These are phyloP conservation scores for Pseudopithomyces maydicus DNA, from an alignment of 2,329 filamentous ascomycete species.

Conservation along the genomic window DNA sequence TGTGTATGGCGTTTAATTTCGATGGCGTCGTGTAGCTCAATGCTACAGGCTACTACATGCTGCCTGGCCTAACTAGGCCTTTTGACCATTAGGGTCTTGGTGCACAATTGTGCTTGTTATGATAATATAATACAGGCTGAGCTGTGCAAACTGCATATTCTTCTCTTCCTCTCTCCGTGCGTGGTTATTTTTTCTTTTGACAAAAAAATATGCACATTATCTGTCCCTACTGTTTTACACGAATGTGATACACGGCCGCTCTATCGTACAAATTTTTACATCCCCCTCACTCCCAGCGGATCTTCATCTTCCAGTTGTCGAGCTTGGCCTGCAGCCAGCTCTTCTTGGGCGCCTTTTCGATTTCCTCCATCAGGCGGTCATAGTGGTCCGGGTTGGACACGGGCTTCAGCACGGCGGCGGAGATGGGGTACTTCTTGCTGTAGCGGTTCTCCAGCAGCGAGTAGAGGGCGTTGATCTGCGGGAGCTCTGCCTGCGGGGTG, in stretches of 20 bases:
- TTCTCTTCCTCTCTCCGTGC: no score
- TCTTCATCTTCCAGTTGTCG: constrained; percentile 46
- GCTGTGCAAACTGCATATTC: no score
- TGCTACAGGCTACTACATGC: no score
- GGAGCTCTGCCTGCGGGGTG: constrained; percentile 42
- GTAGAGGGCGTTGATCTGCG: constrained; percentile 63
- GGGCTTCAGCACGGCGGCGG: constrained; percentile 35
- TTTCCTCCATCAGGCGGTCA: constrained; percentile 41
- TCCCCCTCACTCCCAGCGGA: constrained; percentile 33
- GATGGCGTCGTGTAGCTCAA: no score
- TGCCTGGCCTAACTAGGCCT: no score
- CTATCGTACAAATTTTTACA: not conserved
- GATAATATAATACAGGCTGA: no score
- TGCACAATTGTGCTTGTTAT: no score
- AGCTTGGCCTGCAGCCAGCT: constrained; percentile 41
- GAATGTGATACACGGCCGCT: not conserved
- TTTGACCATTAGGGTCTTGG: no score
- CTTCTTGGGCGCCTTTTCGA: constrained; percentile 41
- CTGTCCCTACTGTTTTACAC: not conserved
- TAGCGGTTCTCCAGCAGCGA: constrained; percentile 65
- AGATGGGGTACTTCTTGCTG: constrained; percentile 46
- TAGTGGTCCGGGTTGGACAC: constrained; percentile 43
- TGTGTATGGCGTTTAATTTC: no score
- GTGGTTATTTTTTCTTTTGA: no score
- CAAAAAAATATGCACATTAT: no score